Conservation (phyloP, 1,139 yeast genomes). For the Magnusiomyces paraingens region DNA sequence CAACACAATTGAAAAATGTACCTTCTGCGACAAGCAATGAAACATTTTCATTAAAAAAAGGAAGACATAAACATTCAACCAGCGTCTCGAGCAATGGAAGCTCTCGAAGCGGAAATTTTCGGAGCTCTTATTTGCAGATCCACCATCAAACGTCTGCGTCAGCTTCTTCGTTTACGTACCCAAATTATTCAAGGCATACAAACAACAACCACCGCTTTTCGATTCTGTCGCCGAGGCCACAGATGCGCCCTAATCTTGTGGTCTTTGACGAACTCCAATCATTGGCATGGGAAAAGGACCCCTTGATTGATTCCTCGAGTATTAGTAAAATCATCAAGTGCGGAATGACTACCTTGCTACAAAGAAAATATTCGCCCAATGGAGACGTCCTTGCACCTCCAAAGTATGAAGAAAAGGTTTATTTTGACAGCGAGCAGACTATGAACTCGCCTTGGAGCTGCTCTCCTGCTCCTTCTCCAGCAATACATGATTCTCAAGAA, state of each 20-base stretch:
- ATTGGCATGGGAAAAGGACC: slow-evolving; percentile 30
- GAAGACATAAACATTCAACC: not conserved
- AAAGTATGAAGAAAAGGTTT: slow-evolving; percentile 1
- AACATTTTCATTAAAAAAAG: too few species aligned
- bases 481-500: slow-evolving; percentile 24
- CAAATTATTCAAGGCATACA: not conserved
- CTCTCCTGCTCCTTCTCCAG: slow-evolving; percentile 35
- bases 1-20: too few species aligned
- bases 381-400: slow-evolving; percentile 19
- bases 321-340: slow-evolving; percentile 28
- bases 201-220: slow-evolving; percentile 13
- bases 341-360: slow-evolving; percentile 26
- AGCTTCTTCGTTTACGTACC: not conserved
- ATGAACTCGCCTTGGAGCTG: slow-evolving; percentile 30
- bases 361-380: slow-evolving; percentile 24
- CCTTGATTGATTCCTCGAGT: slow-evolving; percentile 30
- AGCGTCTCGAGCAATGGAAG: not conserved
- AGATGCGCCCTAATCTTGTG: slow-evolving; percentile 12
- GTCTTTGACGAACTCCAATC: slow-evolving; percentile 26
- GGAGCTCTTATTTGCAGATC: not conserved
- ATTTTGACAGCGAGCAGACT: slow-evolving; percentile 30
- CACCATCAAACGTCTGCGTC: slow-evolving; percentile 1
- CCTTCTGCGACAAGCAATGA: too few species aligned
- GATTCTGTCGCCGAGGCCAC: not conserved
- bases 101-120: not conserved